These are phyloP conservation scores for Naematelia aurantialba DNA, from an alignment of 768 basidiomycete genomes.

Conservation along the genomic window DNA sequence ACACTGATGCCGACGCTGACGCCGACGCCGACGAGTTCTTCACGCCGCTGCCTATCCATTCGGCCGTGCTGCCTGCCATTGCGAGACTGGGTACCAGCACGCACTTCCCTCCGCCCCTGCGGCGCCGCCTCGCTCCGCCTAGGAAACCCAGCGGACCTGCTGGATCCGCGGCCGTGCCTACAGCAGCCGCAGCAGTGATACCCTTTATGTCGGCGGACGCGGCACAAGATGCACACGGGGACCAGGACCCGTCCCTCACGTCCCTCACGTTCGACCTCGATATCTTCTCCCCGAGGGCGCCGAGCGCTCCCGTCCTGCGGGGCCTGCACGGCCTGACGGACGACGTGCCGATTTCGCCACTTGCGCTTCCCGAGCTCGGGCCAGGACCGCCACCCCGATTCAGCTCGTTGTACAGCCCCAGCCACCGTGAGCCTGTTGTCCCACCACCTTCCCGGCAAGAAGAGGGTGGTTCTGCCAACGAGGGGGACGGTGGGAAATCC, in stretches of 20 bases:
- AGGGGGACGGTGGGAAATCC: not conserved
- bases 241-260: not conserved
- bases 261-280: slow-evolving; percentile 1
- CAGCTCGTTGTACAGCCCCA: too few relatives aligned
- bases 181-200: too few relatives aligned
- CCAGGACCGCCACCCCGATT: not conserved
- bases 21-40: slow-evolving; percentile 1
- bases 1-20: too few relatives aligned
- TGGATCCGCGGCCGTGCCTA: too few relatives aligned
- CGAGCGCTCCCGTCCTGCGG: slow-evolving; percentile 5
- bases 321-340: slow-evolving; percentile 12
- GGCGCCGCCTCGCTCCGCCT: not conserved
- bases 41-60: slow-evolving; percentile 4
- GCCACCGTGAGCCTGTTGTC: too few relatives aligned
- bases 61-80: not conserved
- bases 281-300: slow-evolving; percentile 15
- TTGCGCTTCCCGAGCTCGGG: not conserved
- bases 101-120: not conserved
- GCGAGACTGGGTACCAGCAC: not conserved
- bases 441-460: too few relatives aligned
- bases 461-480: too few relatives aligned
- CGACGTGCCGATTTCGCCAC: slow-evolving; percentile 1
- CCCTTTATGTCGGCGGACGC: too few relatives aligned
- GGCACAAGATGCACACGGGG: not conserved
- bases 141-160: not conserved